Percentiles rank a stretch among this genome's conserved stretches.
Conservation (phyloP, 1,284 basidiomycete species). For the Mrakiaceae sp. region DNA sequence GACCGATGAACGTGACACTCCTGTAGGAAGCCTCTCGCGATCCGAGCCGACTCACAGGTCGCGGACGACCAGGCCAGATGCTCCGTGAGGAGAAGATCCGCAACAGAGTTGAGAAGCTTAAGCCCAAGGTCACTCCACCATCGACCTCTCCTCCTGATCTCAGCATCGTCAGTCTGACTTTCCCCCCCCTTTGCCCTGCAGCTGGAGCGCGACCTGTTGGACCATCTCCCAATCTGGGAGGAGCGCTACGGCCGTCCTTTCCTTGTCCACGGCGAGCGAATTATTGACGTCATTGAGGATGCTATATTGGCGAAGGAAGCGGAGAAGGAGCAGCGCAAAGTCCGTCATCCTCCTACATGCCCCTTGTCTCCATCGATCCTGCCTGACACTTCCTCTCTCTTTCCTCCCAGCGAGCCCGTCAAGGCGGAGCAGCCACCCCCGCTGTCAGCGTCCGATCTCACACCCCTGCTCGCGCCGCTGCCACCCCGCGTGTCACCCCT, state of each 20-base stretch:
- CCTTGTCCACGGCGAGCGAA: slow-evolving; percentile 71
- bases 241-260: slow-evolving; percentile 62
- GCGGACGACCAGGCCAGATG: slow-evolving; percentile 51
- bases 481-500: not conserved
- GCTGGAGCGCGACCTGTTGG: slow-evolving; percentile 79
- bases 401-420: slow-evolving; percentile 3
- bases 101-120: slow-evolving; percentile 86
- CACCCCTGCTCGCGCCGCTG: not conserved
- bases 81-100: slow-evolving; percentile 95
- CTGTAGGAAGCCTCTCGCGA: slow-evolving; percentile 21
- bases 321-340: slow-evolving; percentile 64
- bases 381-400: not conserved
- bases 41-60: slow-evolving; percentile 30
- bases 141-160: not conserved
- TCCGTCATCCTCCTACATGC: slow-evolving; percentile 20
- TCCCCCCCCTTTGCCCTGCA: not conserved
- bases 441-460: not conserved
- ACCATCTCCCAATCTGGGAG: slow-evolving; percentile 79
- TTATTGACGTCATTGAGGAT: slow-evolving; percentile 66
- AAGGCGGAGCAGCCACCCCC: not conserved
- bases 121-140: slow-evolving; percentile 48
- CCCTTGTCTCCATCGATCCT: not conserved
- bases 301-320: slow-evolving; percentile 46
- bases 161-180: not conserved
- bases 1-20: too few species aligned